A percentile compares a stretch with the other conserved stretches of the same genome.
Conservation (phyloP, 2,329 filamentous ascomycete species). For the Raffaelea ambrosiae region DNA sequence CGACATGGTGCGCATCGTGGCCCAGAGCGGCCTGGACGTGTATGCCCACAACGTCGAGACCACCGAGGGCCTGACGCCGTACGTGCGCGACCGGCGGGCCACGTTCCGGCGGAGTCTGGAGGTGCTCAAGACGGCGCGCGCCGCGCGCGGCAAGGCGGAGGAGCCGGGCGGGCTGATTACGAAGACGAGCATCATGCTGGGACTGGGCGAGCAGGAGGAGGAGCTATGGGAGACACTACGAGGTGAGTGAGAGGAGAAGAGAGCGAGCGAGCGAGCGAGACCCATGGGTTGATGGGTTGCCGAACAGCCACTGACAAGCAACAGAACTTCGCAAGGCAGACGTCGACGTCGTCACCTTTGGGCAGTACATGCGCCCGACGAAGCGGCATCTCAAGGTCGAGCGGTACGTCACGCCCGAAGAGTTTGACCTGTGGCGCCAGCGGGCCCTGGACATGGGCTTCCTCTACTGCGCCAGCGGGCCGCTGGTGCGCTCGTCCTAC, state of each 20-base stretch:
- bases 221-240: conserved; percentile 72
- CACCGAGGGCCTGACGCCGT: conserved; percentile 79
- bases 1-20: conserved; percentile 80
- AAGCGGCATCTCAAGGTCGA: conserved; percentile 97
- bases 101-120: conserved; percentile 78
- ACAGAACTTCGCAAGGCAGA: conserved; percentile 67
- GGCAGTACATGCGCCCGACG: conserved; percentile 99
- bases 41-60: conserved; percentile 98
- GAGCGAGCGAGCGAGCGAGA: background rate
- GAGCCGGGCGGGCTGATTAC: conserved; percentile 61
- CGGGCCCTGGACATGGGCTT: conserved; percentile 92
- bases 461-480: conserved; percentile 90
- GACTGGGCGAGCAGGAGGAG: conserved; percentile 82
- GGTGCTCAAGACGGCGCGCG: conserved; percentile 77
- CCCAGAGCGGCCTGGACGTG: conserved; percentile 82
- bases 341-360: conserved; percentile 95
- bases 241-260: conserved; percentile 33
- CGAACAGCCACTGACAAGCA: background rate
- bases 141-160: conserved; percentile 43
- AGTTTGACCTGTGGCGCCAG: conserved; percentile 86
- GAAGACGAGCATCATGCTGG: conserved; percentile 98
- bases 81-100: conserved; percentile 80
- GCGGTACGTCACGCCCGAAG: conserved; percentile 84
- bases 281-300: too few relatives aligned
- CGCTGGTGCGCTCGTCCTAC: conserved; percentile 88